Conservation (phyloP, 352 stramenopile species). For the Peronospora belbahrii region DNA sequence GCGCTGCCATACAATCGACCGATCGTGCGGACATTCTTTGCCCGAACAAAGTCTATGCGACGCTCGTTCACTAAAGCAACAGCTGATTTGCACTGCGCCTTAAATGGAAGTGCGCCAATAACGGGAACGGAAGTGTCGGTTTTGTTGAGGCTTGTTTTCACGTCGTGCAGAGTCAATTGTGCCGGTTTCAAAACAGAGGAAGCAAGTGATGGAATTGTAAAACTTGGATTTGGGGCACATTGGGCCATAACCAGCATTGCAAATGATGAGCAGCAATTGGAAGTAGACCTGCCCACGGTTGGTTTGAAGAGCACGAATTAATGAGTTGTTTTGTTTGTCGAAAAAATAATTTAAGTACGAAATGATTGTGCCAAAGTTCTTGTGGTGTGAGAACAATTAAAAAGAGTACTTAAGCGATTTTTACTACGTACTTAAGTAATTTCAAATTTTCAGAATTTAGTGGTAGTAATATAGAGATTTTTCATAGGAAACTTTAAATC, state of each 20-base stretch:
- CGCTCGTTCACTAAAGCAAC: constrained; percentile 72
- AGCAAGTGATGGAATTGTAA: not conserved
- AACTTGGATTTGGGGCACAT: constrained; percentile 7
- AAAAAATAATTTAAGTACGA: constrained; percentile 10
- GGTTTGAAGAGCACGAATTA: constrained; percentile 14
- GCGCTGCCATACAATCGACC: constrained; percentile 28
- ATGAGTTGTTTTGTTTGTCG: not conserved
- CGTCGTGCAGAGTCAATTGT: not conserved
- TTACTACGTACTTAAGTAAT: no score
- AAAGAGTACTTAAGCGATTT: no score
- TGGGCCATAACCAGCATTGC: constrained; percentile 21
- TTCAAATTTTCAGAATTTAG: no score
- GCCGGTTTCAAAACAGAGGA: constrained; percentile 9
- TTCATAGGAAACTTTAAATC: no score
- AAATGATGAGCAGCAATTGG: not conserved
- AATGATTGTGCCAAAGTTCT: constrained; percentile 7
- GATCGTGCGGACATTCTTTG: constrained; percentile 44
- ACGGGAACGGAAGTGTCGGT: constrained; percentile 1
- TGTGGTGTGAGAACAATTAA: no score
- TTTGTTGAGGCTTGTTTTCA: constrained; percentile 8
- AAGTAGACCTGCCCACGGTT: constrained; percentile 8
- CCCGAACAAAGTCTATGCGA: constrained; percentile 73
- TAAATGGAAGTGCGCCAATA: constrained; percentile 31
- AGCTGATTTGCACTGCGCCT: constrained; percentile 64
- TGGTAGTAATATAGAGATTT: no score